Conservation (phyloP, 352 stramenopile genomes). For the Thalassiosira livingstoniorum region DNA sequence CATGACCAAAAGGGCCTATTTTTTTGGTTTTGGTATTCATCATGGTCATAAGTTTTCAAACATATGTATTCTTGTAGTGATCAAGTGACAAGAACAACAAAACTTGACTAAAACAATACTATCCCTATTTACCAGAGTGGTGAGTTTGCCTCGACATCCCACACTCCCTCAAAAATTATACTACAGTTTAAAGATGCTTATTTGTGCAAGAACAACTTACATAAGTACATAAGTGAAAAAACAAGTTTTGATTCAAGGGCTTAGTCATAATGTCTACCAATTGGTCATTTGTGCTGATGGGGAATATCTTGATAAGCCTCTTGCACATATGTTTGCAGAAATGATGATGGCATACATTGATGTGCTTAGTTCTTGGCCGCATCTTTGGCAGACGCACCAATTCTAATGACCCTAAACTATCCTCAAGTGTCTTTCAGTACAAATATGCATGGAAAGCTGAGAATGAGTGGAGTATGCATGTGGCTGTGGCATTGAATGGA, state of each 20-base stretch:
- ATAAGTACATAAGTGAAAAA: no score
- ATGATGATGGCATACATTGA: slow-evolving; percentile 35
- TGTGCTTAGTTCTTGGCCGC: slow-evolving; percentile 30
- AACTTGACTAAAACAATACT: no score
- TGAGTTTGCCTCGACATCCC: no score
- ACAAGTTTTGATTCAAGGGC: slow-evolving; percentile 4
- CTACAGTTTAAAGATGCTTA: no score
- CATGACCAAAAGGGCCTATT: no score
- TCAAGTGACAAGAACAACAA: no score
- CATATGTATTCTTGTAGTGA: no score
- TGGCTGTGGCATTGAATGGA: slow-evolving; percentile 24
- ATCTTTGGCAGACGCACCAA: slow-evolving; percentile 33
- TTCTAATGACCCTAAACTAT: slow-evolving; percentile 25
- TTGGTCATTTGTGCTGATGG: slow-evolving; percentile 12
- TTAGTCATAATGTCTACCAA: slow-evolving; percentile 13
- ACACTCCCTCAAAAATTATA: no score
- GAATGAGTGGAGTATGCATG: slow-evolving; percentile 5
- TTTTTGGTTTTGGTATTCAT: no score
- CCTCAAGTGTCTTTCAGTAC: slow-evolving; percentile 26
- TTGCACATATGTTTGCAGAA: slow-evolving; percentile 28
- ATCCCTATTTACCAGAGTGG: no score
- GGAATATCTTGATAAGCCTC: slow-evolving; percentile 11
- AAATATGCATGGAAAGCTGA: slow-evolving; percentile 2
- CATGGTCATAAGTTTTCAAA: no score
- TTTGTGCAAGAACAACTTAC: no score